Evolutionary conservation across 148 eudicot genomes (phyloP), one percentile per base, ranked within the genome.

Genomic region (Cornus kousa): DNA sequence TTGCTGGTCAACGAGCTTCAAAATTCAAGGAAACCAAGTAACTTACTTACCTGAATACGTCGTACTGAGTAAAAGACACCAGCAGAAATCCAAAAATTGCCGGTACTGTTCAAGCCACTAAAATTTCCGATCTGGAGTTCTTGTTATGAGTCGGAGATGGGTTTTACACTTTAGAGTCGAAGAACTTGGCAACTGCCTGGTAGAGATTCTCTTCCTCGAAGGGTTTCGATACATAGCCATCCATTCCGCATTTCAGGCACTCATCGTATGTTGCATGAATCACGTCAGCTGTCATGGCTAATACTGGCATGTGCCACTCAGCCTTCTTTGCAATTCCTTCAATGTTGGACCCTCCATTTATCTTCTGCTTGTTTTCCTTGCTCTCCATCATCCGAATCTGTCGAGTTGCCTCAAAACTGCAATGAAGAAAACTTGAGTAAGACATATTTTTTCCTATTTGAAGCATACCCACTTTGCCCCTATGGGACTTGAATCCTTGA

Each of bases 271-370:
- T 91, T 72, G 94, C 94, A 16, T 90, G 93, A 53, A 91, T 89
- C 35, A 91, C 94, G 67, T 91, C 94, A 5, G 94, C 94, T 1
- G 94, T 91, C 94, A 91, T 91, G 50, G 94, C 92, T 77, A 91
- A 67, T 68, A 91, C 86, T 5, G 94, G 94, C 69, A 91, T 24
- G 74, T 91, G 94, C 86, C 90, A 83, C 37, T 70, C 74, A 0
- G 70, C 10, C 73, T 66, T 74, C 24, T 72, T 71, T 22, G 39
- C 53, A 48, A 35, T 71, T 74, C 80, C 79, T 31, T 55, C 82
- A 24, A 31, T 24, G 48, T 14, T 24, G 20, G 73, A 39, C 28
- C 55, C 78, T 60, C 53, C 83, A 5, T 80, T 83, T n/a, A 8
- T 35, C 59, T 68, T 69, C 39, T 35, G 37, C 4, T 79, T 64